Conservation (phyloP, 345 rosid species). For the Gynandropsis gynandra region DNA sequence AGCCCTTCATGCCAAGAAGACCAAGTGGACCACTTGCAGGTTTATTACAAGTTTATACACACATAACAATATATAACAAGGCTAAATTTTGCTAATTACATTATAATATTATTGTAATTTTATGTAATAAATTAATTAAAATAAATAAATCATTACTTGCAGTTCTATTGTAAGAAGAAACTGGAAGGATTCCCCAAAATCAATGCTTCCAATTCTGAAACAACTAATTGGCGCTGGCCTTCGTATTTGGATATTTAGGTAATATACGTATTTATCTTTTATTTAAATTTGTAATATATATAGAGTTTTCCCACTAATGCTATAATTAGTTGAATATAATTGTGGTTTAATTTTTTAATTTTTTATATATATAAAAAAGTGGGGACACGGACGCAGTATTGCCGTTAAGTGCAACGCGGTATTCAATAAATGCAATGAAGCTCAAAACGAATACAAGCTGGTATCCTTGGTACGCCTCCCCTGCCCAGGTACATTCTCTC, state of each 20-base stretch:
- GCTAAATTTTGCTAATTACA: too few species aligned
- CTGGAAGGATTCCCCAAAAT: slow-evolving; percentile 77
- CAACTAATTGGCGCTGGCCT: slow-evolving; percentile 52
- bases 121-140: too few species aligned
- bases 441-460: slow-evolving; percentile 61
- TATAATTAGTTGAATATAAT: neutral
- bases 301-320: neutral
- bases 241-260: slow-evolving; percentile 90
- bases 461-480: slow-evolving; percentile 74
- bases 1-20: slow-evolving; percentile 55
- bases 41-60: too few species aligned
- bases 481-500: slow-evolving; percentile 50
- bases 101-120: too few species aligned
- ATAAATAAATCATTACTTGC: too few species aligned
- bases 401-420: slow-evolving; percentile 83
- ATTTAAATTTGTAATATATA: too few species aligned
- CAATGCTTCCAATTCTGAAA: slow-evolving; percentile 65
- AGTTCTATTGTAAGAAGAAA: slow-evolving; percentile 30
- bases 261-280: neutral
- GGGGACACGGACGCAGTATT: slow-evolving; percentile 91
- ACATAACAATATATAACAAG: too few species aligned
- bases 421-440: slow-evolving; percentile 76
- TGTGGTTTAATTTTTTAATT: neutral
- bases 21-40: slow-evolving; percentile 34
- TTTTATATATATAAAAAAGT: slow-evolving; percentile 41